Conservation (phyloP, 2,329 filamentous ascomycete species). For the Plectosphaerella cucumerina region DNA sequence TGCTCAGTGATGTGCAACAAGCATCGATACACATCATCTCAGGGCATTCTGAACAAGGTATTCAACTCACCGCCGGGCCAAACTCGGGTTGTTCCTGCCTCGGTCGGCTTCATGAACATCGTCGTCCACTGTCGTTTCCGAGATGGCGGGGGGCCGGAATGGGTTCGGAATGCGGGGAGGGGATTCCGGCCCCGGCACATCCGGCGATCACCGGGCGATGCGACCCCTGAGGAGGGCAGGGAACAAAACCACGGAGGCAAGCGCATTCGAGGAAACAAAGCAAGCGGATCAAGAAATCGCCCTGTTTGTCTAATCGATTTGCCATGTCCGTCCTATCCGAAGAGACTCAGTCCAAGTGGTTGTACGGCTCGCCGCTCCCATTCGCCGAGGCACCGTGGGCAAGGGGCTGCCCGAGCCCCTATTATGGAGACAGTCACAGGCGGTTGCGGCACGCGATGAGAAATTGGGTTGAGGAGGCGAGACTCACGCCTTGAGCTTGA, state of each 20-base stretch:
- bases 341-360: constrained; percentile 4
- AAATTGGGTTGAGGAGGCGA: constrained; percentile 10
- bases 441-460: constrained; percentile 11
- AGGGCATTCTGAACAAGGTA: no score
- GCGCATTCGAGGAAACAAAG: neutral
- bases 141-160: neutral
- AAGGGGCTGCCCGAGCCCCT: constrained; percentile 8
- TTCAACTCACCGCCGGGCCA: no score
- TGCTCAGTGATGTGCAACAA: no score
- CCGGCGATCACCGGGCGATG: neutral
- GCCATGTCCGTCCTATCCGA: constrained; percentile 6
- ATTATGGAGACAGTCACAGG: constrained; percentile 10
- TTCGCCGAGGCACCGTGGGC: constrained; percentile 10
- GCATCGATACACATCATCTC: no score
- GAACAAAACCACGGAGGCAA: neutral
- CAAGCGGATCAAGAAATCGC: no score
- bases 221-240: neutral
- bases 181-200: neutral
- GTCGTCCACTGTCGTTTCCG: neutral
- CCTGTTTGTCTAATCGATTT: neutral
- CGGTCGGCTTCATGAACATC: no score
- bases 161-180: neutral
- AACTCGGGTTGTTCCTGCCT: no score
- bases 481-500: no score
- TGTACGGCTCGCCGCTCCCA: constrained; percentile 8